Conservation (phyloP, 495 filamentous ascomycete species). For the Aspergillus taichungensis region DNA sequence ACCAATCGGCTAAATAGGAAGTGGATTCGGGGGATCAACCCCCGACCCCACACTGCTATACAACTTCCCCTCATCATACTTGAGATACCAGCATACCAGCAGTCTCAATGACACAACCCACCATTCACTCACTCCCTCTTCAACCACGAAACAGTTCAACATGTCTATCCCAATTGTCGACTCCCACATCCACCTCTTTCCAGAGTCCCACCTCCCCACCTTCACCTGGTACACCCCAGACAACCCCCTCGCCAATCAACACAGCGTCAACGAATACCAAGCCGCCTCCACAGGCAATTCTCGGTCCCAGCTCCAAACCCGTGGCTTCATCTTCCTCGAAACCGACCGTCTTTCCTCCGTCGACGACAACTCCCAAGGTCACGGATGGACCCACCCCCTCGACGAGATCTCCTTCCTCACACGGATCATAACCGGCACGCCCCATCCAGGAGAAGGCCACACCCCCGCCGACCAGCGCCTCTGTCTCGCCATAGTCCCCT, state of each 20-base stretch:
- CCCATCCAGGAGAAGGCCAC: conserved; percentile 53
- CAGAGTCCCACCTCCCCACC: conserved; percentile 49
- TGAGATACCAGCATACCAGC: too few species aligned
- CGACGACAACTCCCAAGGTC: conserved; percentile 22
- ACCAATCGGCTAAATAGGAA: too few species aligned
- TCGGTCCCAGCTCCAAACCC: conserved; percentile 18
- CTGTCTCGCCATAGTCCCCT: conserved; percentile 63
- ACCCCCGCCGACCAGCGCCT: conserved; percentile 35
- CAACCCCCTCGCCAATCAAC: conserved; percentile 48
- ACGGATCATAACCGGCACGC: conserved; percentile 52
- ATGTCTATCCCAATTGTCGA: conserved; percentile 53
- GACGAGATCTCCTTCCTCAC: conserved; percentile 59
- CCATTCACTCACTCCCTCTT: too few species aligned
- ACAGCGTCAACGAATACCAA: conserved; percentile 54
- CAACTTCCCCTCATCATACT: too few species aligned
- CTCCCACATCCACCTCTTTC: conserved; percentile 83
- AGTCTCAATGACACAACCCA: too few species aligned
- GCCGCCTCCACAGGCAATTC: conserved; percentile 11
- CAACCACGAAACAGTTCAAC: neutral
- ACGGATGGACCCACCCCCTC: conserved; percentile 53
- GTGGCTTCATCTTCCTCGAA: conserved; percentile 74
- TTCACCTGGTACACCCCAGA: conserved; percentile 55
- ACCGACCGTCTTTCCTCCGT: conserved; percentile 62
- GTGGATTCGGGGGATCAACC: too few species aligned
- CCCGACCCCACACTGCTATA: too few species aligned